phyloP scores from a whole-genome alignment of 768 basidiomycete genomes.

The Collybia nuda region DNA sequence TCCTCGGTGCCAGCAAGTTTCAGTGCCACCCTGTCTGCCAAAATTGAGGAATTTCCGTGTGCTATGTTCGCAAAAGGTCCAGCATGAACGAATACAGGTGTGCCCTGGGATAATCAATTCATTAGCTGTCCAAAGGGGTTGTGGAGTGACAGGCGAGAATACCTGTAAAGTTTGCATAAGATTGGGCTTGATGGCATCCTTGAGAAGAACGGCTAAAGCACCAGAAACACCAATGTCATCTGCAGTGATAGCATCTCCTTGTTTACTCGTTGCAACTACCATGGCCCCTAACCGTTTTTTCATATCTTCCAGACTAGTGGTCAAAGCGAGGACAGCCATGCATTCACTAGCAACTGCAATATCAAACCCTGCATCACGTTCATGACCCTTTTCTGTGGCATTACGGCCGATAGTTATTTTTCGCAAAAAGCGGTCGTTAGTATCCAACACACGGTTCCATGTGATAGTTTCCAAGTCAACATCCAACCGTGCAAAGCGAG shows the following conservation, averaged over 20 bases:
- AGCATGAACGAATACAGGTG: slow-evolving; percentile 98
- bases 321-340: slow-evolving; percentile 96
- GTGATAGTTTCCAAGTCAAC: slow-evolving; percentile 90
- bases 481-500: slow-evolving; percentile 87
- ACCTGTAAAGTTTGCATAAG: slow-evolving; percentile 96
- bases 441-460: slow-evolving; percentile 97
- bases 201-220: slow-evolving; percentile 95
- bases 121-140: background rate
- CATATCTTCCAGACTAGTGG: slow-evolving; percentile 89
- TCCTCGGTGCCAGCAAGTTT: slow-evolving; percentile 96
- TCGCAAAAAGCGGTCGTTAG: slow-evolving; percentile 95
- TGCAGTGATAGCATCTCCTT: slow-evolving; percentile 89
- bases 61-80: slow-evolving; percentile 99
- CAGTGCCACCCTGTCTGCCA: slow-evolving; percentile 95
- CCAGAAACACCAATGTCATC: slow-evolving; percentile 96
- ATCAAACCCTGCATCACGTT: slow-evolving; percentile 91
- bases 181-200: slow-evolving; percentile 99
- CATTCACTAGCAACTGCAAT: slow-evolving; percentile 97
- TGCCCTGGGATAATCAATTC: slow-evolving; percentile 53
- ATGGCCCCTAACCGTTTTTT: slow-evolving; percentile 88
- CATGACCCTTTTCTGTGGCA: slow-evolving; percentile 85
- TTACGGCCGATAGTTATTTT: slow-evolving; percentile 93
- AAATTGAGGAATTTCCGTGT: slow-evolving; percentile 96
- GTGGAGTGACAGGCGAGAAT: slow-evolving; percentile 8
- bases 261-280: slow-evolving; percentile 94